Conservation (phyloP, 2,329 filamentous ascomycete species). For the Nothomitra cinnamomea region DNA sequence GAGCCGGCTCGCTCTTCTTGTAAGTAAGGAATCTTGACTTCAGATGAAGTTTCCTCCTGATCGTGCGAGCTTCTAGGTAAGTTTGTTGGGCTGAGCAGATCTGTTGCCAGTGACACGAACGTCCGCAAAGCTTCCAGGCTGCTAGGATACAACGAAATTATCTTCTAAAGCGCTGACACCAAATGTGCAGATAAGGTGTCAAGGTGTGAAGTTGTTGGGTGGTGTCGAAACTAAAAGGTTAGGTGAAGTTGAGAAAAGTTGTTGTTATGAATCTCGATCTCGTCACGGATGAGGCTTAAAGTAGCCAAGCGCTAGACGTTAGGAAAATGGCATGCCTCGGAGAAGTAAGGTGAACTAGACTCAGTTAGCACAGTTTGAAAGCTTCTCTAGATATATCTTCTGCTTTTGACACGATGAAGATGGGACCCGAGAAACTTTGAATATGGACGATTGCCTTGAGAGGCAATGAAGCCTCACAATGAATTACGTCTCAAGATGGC, state of each 20-base stretch:
- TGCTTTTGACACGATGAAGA: neutral
- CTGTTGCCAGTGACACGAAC: neutral
- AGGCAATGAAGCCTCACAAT: neutral
- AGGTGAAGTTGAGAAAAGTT: neutral
- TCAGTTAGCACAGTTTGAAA: neutral
- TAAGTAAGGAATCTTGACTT: neutral
- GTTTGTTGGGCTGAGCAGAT: neutral
- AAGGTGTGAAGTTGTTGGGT: neutral
- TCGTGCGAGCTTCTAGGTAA: neutral
- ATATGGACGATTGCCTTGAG: neutral
- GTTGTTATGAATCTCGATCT: neutral
- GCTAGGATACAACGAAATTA: neutral
- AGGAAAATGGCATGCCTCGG: neutral
- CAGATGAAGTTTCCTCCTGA: neutral
- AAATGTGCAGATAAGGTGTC: neutral
- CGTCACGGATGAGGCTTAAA: conserved; percentile 2
- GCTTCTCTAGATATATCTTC: neutral
- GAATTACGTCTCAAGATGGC: neutral
- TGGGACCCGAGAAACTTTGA: neutral
- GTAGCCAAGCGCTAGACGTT: neutral
- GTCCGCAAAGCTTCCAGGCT: neutral
- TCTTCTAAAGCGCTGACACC: no score
- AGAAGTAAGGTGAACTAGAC: neutral
- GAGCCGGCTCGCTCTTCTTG: neutral
- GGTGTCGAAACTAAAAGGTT: neutral